Evolutionary conservation across 192 early-diverging fungal genomes (phyloP).

Genomic region (Backusella macrospora): DNA sequence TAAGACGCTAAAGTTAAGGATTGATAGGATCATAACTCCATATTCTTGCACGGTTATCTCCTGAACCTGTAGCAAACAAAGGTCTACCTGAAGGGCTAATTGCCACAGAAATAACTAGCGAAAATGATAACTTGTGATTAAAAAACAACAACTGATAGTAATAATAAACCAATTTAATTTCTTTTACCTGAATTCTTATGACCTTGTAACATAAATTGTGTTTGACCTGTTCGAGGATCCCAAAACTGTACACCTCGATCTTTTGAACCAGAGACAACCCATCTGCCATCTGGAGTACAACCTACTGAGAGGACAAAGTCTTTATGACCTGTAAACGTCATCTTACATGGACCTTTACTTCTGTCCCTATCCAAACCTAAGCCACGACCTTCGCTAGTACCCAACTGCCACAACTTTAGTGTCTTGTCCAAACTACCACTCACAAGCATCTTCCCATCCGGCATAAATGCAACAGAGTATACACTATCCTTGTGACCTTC

Average conservation of each 20-base stretch:
- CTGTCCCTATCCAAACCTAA: conserved; percentile 26
- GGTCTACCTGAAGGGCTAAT: conserved; percentile 73
- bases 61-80: conserved; percentile 96
- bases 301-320: conserved; percentile 98
- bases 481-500: conserved; percentile 97
- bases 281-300: conserved; percentile 79
- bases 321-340: conserved; percentile 58
- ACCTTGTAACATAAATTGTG: conserved; percentile 88
- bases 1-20: conserved; percentile 2
- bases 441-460: conserved; percentile 89
- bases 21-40: conserved; percentile 75
- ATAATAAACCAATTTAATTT: background rate
- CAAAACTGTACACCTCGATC: conserved; percentile 94
- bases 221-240: conserved; percentile 76
- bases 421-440: conserved; percentile 94
- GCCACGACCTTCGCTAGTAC: conserved; percentile 39
- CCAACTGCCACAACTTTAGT: conserved; percentile 89
- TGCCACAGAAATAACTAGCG: conserved; percentile 88
- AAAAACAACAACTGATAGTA: background rate
- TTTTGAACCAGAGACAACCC: conserved; percentile 91
- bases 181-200: conserved; percentile 92
- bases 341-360: conserved; percentile 40
- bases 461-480: conserved; percentile 95
- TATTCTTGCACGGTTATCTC: conserved; percentile 92
- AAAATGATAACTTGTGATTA: conserved; percentile 8